Percentiles rank a stretch among this genome's conserved stretches.
These are phyloP conservation scores for Paecilomyces dactylethromorphus DNA, from an alignment of 2,329 filamentous ascomycete species.

Conservation along the genomic window DNA sequence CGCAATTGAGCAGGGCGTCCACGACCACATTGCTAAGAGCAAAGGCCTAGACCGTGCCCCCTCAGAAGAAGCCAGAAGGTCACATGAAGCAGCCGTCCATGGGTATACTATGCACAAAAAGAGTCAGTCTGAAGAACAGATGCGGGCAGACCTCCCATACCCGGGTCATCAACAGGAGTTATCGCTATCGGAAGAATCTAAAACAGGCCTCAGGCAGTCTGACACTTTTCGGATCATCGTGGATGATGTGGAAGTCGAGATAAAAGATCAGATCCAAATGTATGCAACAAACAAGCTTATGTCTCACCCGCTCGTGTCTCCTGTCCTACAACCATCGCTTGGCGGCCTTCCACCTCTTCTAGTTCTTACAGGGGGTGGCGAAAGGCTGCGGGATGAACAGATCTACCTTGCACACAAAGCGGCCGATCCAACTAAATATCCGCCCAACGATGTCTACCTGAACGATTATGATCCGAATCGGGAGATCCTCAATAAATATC, in stretches of 20 bases:
- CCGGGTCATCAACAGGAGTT: neutral
- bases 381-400: constrained; percentile 87
- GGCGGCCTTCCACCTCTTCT: constrained; percentile 84
- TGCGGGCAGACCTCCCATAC: neutral
- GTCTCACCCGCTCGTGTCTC: constrained; percentile 82
- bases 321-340: constrained; percentile 77
- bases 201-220: neutral
- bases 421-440: constrained; percentile 72
- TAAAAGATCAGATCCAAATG: constrained; percentile 91
- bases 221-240: constrained; percentile 59
- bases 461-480: constrained; percentile 55
- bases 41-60: constrained; percentile 4
- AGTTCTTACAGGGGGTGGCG: constrained; percentile 80
- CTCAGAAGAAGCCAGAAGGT: constrained; percentile 15
- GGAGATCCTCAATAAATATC: constrained; percentile 55
- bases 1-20: constrained; percentile 40
- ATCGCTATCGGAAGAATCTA: neutral
- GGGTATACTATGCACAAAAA: constrained; percentile 20
- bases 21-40: constrained; percentile 32
- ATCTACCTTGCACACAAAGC: constrained; percentile 94
- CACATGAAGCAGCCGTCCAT: constrained; percentile 25
- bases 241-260: constrained; percentile 61
- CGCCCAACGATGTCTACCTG: constrained; percentile 59
- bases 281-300: constrained; percentile 79
- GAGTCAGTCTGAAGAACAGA: constrained; percentile 16